These are phyloP conservation scores for Acanthamoeba healyi DNA, from an alignment of 208 protist genomes.

Conservation along the genomic window DNA sequence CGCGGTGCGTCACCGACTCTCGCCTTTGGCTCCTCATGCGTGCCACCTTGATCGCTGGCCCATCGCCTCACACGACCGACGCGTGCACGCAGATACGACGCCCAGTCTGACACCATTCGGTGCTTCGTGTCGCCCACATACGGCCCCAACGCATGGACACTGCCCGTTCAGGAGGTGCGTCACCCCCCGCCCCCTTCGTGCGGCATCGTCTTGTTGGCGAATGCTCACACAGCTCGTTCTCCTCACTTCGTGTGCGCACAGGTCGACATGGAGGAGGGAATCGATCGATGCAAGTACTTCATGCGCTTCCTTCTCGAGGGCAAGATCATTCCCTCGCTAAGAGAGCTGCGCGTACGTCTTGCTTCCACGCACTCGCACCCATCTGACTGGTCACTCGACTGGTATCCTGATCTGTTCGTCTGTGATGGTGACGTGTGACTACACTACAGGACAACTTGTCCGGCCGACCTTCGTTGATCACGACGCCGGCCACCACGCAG, in stretches of 20 bases:
- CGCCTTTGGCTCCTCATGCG: no score
- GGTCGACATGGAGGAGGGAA: constrained; percentile 54
- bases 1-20: neutral
- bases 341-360: neutral
- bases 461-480: constrained; percentile 26
- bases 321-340: constrained; percentile 15
- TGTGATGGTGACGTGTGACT: neutral
- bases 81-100: constrained; percentile 62
- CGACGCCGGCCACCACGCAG: constrained; percentile 3
- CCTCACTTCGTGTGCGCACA: neutral
- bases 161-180: constrained; percentile 54
- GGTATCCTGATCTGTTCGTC: no score
- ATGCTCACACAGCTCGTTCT: no score
- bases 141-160: constrained; percentile 59
- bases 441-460: constrained; percentile 45
- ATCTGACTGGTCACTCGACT: no score
- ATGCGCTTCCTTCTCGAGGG: constrained; percentile 72
- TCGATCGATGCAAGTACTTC: constrained; percentile 65
- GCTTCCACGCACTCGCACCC: neutral
- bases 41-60: no score
- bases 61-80: no score
- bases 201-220: no score
- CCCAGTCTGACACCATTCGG: neutral
- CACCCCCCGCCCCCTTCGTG: neutral
- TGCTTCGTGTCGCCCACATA: constrained; percentile 71